A percentile compares a stretch with the other conserved stretches of the same genome.
Conservation (phyloP, 2,329 filamentous ascomycete genomes). For the Fusarium sacchari region DNA sequence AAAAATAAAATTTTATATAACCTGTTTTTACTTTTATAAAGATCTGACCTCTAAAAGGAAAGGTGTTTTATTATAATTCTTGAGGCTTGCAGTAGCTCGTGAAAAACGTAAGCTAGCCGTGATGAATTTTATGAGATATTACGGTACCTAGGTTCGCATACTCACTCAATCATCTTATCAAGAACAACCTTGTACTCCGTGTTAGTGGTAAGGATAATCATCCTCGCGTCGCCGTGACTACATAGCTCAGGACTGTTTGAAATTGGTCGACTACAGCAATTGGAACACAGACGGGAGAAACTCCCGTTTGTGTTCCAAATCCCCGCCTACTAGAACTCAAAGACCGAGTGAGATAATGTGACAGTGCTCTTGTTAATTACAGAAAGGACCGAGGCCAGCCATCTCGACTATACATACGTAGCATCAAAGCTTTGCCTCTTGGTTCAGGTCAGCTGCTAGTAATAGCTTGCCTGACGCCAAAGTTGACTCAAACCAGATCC, state of each 20-base stretch:
- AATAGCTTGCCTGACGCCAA: background rate
- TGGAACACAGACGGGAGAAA: background rate
- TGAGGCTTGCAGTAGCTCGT: too few relatives aligned
- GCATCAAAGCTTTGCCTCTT: background rate
- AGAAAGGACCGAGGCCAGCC: background rate
- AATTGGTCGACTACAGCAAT: background rate
- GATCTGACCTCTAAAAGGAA: too few relatives aligned
- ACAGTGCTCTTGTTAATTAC: background rate
- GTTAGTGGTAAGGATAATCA: background rate
- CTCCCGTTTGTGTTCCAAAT: too few relatives aligned
- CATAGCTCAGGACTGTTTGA: background rate
- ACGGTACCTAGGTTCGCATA: too few relatives aligned
- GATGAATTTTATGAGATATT: too few relatives aligned
- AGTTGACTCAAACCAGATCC: background rate
- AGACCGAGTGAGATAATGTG: background rate
- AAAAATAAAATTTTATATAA: too few relatives aligned
- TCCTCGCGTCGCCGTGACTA: background rate
- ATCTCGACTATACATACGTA: background rate
- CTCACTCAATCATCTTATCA: too few relatives aligned
- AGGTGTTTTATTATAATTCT: too few relatives aligned
- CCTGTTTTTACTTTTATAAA: too few relatives aligned
- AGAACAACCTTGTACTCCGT: background rate
- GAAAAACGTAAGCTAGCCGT: too few relatives aligned
- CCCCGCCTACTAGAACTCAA: background rate
- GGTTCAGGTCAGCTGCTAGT: background rate